phyloP scores from a whole-genome alignment of 73 alveolate species.

The Paramecium sonneborni region DNA sequence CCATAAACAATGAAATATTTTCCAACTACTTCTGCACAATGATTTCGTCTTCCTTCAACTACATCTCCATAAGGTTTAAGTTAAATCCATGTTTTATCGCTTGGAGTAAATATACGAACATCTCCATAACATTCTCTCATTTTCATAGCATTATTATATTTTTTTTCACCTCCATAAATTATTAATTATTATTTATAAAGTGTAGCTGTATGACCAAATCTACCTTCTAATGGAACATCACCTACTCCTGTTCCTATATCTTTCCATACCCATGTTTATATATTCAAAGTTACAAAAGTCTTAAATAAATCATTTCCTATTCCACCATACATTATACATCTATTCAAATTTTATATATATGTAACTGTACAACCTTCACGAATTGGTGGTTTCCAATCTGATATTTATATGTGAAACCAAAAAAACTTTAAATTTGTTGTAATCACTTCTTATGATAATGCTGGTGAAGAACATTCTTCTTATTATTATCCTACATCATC shows the following conservation, averaged over 20 bases:
- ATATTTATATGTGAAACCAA: constrained; percentile 53
- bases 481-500: background rate
- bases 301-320: constrained; percentile 65
- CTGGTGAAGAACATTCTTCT: background rate
- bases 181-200: constrained; percentile 41
- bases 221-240: constrained; percentile 61
- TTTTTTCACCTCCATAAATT: constrained; percentile 65
- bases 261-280: constrained; percentile 58
- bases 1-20: constrained; percentile 58
- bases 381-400: constrained; percentile 65
- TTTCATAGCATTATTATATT: constrained; percentile 54
- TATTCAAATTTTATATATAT: constrained; percentile 12
- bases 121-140: constrained; percentile 65
- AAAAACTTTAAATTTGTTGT: constrained; percentile 58
- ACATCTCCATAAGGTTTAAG: constrained; percentile 60
- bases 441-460: constrained; percentile 22
- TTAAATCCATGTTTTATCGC: constrained; percentile 50
- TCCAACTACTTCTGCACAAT: constrained; percentile 45
- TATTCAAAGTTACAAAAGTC: constrained; percentile 36
- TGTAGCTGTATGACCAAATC: constrained; percentile 67
- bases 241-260: constrained; percentile 56
- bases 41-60: constrained; percentile 65
- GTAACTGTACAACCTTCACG: constrained; percentile 66
- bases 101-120: constrained; percentile 27
- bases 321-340: constrained; percentile 65